Conservation (phyloP, 345 rosid species). For the Chamaenerion angustifolium region DNA sequence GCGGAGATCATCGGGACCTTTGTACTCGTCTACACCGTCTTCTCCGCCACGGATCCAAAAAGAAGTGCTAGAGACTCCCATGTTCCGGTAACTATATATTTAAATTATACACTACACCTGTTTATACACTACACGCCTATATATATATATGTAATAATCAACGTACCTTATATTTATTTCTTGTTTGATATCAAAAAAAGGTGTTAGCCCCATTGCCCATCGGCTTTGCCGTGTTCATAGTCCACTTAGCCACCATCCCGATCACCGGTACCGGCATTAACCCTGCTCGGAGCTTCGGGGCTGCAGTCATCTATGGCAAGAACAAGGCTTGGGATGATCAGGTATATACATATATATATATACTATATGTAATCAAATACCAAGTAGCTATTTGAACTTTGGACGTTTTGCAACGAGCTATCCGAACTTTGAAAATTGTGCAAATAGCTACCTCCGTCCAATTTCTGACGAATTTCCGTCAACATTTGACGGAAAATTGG, state of each 20-base stretch:
- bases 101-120: not conserved
- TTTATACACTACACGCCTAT: no score
- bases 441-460: no score
- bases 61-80: slow-evolving; percentile 36
- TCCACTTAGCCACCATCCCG: slow-evolving; percentile 33
- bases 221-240: slow-evolving; percentile 37
- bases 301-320: slow-evolving; percentile 21
- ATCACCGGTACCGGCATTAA: slow-evolving; percentile 34
- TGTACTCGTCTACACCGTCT: slow-evolving; percentile 38
- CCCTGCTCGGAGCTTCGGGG: slow-evolving; percentile 36
- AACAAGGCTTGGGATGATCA: slow-evolving; percentile 30
- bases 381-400: no score
- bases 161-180: not conserved
- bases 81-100: slow-evolving; percentile 31
- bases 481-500: no score
- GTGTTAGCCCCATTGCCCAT: slow-evolving; percentile 35
- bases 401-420: no score
- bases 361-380: no score
- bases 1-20: slow-evolving; percentile 37
- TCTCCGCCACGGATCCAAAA: slow-evolving; percentile 36
- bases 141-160: no score
- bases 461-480: no score
- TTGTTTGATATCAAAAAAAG: slow-evolving; percentile 4
- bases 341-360: slow-evolving; percentile 11
- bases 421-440: no score